These are phyloP conservation scores for Blastobotrys parvus DNA, from an alignment of 805 yeast species.

Conservation along the genomic window DNA sequence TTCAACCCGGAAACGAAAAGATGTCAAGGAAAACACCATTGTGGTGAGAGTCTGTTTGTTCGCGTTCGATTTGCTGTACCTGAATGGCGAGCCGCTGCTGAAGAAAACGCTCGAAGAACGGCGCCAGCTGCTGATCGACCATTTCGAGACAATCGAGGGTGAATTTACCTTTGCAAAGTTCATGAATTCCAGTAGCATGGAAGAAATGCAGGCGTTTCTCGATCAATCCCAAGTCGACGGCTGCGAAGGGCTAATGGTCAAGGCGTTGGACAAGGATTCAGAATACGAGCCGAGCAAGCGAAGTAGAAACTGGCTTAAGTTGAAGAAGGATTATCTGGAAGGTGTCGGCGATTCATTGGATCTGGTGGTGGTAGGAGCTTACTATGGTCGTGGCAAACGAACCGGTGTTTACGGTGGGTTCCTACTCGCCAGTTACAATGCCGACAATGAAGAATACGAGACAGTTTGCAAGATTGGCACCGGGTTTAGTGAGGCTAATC, in stretches of 20 bases:
- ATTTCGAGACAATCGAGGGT: conserved; percentile 57
- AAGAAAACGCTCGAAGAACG: conserved; percentile 62
- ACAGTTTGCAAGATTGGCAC: conserved; percentile 97
- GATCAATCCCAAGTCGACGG: conserved; percentile 84
- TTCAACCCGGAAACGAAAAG: conserved; percentile 90
- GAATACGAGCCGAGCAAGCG: conserved; percentile 91
- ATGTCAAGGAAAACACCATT: conserved; percentile 77
- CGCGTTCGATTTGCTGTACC: conserved; percentile 79
- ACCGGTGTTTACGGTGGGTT: conserved; percentile 96
- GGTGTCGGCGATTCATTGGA: conserved; percentile 97
- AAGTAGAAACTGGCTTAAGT: conserved; percentile 89
- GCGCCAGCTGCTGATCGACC: conserved; percentile 48
- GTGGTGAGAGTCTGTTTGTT: conserved; percentile 87
- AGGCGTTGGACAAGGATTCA: conserved; percentile 73
- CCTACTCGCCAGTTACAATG: conserved; percentile 80
- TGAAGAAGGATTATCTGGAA: conserved; percentile 88
- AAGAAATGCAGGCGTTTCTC: conserved; percentile 71
- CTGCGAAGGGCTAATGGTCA: conserved; percentile 96
- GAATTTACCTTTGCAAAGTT: conserved; percentile 74
- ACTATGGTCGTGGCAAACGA: conserved; percentile 87
- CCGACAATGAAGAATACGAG: conserved; percentile 86
- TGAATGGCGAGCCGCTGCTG: conserved; percentile 65
- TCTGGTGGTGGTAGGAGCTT: conserved; percentile 89
- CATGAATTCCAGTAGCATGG: conserved; percentile 59
- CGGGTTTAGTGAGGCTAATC: conserved; percentile 83